Base-by-base conservation (phyloP, 768 basidiomycete genomes). In the Lactarius evosmus region DNA sequence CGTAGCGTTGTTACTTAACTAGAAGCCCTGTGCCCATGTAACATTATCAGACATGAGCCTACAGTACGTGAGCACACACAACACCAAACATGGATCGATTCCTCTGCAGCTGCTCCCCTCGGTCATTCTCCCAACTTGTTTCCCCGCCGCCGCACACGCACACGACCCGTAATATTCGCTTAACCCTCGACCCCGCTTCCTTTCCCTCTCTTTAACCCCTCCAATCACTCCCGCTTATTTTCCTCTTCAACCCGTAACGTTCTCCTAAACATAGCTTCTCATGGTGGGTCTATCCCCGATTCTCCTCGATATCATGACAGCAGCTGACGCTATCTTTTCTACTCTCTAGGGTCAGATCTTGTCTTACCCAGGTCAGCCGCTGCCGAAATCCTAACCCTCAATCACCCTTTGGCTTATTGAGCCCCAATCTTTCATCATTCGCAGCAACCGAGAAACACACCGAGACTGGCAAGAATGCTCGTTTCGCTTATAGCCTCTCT, bases 381-480 rank as follows among this genome's bases (percentile, higher is more conserved):
- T 38, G 7, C 16, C 19, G 25, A 14, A 8, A 25, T 25, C 12
- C 19, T 49, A 33, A 14, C 52, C 54, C 12, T n/a, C 32, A 62
- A 14, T 25, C 38, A 7, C 40, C 40, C 29, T 4, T 25, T 46
- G 57, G 61, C 62, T 58, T 33, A 61, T 65, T 38, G 33, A 36
- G 5, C 0, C 50, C 14, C 22, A 50, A 3, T 27, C 46, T 60
- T 69, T 32, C 17, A 12, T 19, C 9, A 7, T 40, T 62, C 63
- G 40, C 70, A 95, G 93, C 86, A 25, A 94, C 89, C 58, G 83
- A 84, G 68, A 99, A 98, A 82, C 83, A 81, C 72, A 87, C 92
- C 5, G 82, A 86, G 69, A 75, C 80, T 25, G 94, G 91, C 49
- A 80, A 78, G 67, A 87, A 93, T 83, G 81, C 79, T 65, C 83